phyloP scores from a whole-genome alignment of 257 asterid species.

The Dorcoceras hygrometricum region DNA sequence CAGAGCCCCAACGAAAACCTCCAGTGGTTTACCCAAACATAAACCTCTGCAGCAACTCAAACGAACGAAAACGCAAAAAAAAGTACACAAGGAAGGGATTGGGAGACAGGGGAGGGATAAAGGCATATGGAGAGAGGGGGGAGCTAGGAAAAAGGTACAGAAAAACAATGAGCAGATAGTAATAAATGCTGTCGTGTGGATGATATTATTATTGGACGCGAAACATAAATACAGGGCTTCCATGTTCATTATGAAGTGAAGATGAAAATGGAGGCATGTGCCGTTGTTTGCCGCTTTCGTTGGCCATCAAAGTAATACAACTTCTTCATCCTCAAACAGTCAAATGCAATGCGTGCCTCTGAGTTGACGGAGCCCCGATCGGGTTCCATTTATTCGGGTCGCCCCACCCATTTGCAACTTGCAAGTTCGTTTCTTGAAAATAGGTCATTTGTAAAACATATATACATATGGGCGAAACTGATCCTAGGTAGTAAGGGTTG shows the following conservation, averaged over 20 bases:
- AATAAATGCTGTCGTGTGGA: constrained; percentile 33
- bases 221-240: not conserved
- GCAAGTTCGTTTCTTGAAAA: too few species aligned
- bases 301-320: too few species aligned
- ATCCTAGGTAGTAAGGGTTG: too few species aligned
- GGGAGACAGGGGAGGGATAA: constrained; percentile 24
- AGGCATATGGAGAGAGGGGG: constrained; percentile 32
- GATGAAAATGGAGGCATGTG: constrained; percentile 41
- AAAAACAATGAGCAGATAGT: constrained; percentile 32
- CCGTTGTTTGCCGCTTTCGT: constrained; percentile 43
- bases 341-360: too few species aligned
- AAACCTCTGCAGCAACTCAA: constrained; percentile 21
- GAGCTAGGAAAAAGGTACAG: constrained; percentile 28
- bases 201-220: not conserved
- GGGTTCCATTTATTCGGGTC: too few species aligned
- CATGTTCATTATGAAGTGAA: not conserved
- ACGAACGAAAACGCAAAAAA: constrained; percentile 13
- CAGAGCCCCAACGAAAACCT: constrained; percentile 23
- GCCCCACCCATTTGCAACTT: too few species aligned
- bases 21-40: not conserved
- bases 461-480: too few species aligned
- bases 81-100: constrained; percentile 9
- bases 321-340: too few species aligned
- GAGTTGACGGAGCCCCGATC: too few species aligned
- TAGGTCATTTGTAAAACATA: too few species aligned